phyloP scores from a whole-genome alignment of 2,329 filamentous ascomycete species.

The Aspergillus sp. region DNA sequence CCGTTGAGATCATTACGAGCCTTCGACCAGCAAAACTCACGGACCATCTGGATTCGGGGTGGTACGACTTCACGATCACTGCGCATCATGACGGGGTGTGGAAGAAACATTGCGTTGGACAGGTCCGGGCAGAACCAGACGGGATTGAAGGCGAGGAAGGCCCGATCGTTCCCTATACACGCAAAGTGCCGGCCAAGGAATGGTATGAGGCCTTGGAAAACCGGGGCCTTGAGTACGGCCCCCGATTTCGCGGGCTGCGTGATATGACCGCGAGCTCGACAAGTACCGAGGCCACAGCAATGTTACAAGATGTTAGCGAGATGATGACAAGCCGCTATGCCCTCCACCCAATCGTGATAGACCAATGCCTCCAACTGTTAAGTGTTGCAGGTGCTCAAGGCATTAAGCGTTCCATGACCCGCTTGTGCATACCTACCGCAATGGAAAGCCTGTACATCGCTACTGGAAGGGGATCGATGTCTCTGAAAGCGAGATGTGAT shows the following conservation, averaged over 20 bases:
- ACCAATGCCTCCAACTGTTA: conserved; percentile 22
- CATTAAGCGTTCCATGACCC: conserved; percentile 9
- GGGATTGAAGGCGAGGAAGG: background rate
- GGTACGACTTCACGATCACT: conserved; percentile 19
- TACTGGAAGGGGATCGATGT: conserved; percentile 2
- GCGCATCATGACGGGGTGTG: conserved; percentile 10
- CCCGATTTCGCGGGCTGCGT: conserved; percentile 12
- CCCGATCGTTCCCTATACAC: background rate
- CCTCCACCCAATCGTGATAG: conserved; percentile 23
- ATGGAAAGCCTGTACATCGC: conserved; percentile 21
- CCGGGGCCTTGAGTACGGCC: conserved; percentile 14
- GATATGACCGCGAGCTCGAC: conserved; percentile 12
- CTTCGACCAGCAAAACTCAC: conserved; percentile 9
- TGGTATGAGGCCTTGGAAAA: conserved; percentile 13
- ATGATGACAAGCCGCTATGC: conserved; percentile 13
- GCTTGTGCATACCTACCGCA: conserved; percentile 20
- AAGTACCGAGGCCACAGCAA: conserved; percentile 3
- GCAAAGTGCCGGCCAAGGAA: background rate
- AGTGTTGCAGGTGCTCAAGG: conserved; percentile 21
- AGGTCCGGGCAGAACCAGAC: conserved; percentile 5
- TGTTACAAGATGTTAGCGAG: background rate
- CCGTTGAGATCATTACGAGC: conserved; percentile 15
- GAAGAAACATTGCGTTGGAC: conserved; percentile 18
- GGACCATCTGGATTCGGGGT: conserved; percentile 9
- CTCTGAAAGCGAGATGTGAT: conserved; percentile 6